phyloP scores from a whole-genome alignment of 2,329 filamentous ascomycete species.

The Monosporascus sp. region DNA sequence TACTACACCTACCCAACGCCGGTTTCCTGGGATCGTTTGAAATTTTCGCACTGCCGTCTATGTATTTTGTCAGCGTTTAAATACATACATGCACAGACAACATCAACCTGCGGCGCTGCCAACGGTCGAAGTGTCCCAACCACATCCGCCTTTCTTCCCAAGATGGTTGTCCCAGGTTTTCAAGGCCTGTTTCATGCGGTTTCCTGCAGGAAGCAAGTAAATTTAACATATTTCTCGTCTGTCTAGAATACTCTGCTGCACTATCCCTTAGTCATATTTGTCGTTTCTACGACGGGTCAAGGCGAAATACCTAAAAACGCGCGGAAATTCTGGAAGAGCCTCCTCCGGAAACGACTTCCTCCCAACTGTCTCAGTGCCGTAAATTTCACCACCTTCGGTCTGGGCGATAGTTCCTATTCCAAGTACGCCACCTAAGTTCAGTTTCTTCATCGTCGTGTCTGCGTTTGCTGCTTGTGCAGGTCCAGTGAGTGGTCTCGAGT shows the following conservation, averaged over 20 bases:
- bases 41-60: too few species aligned
- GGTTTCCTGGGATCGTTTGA: too few species aligned
- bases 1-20: neutral
- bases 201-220: conserved; percentile 4
- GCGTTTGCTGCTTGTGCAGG: neutral
- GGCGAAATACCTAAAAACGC: conserved; percentile 88
- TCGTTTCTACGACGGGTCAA: conserved; percentile 89
- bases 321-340: conserved; percentile 74
- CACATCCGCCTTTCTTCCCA: too few species aligned
- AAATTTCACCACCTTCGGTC: conserved; percentile 78
- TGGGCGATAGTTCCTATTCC: conserved; percentile 91
- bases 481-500: neutral
- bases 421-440: conserved; percentile 53
- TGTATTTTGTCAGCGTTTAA: too few species aligned
- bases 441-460: neutral
- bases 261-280: conserved; percentile 64
- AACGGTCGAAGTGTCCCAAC: too few species aligned
- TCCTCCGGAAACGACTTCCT: conserved; percentile 73
- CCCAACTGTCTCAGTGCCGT: conserved; percentile 63
- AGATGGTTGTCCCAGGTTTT: too few species aligned
- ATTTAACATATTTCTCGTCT: conserved; percentile 8
- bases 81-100: too few species aligned
- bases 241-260: conserved; percentile 45
- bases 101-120: too few species aligned
- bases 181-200: conserved; percentile 16